Conservation (phyloP, 2,329 filamentous ascomycete genomes). For the Tolypocladium tropicale region DNA sequence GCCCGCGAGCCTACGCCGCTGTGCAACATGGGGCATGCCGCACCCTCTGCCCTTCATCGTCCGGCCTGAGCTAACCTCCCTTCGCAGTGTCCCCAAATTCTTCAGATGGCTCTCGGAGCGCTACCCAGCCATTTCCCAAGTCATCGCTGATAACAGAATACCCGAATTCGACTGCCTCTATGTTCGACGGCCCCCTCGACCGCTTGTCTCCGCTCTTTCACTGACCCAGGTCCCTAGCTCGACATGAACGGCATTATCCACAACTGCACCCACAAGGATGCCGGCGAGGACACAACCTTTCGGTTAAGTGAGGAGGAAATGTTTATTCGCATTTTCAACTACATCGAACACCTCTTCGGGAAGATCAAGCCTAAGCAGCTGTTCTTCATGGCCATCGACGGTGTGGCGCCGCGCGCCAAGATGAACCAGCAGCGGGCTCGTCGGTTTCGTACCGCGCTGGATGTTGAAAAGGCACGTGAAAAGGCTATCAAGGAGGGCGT, state of each 20-base stretch:
- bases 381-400: slow-evolving; percentile 99
- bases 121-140: slow-evolving; percentile 94
- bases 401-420: slow-evolving; percentile 93
- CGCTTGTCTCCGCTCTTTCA: background rate
- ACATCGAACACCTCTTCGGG: slow-evolving; percentile 96
- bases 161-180: slow-evolving; percentile 98
- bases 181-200: slow-evolving; percentile 31
- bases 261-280: slow-evolving; percentile 97
- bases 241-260: slow-evolving; percentile 99
- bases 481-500: slow-evolving; percentile 85
- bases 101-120: slow-evolving; percentile 99
- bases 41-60: background rate
- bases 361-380: slow-evolving; percentile 98
- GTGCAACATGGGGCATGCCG: slow-evolving; percentile 19
- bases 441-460: slow-evolving; percentile 87
- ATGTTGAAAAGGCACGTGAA: slow-evolving; percentile 79
- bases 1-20: background rate
- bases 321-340: slow-evolving; percentile 99
- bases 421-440: slow-evolving; percentile 99
- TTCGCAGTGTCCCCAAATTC: slow-evolving; percentile 65
- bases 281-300: slow-evolving; percentile 74
- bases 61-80: slow-evolving; percentile 2
- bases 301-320: slow-evolving; percentile 96
- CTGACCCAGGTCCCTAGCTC: slow-evolving; percentile 37
- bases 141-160: slow-evolving; percentile 97